A percentile compares a stretch with the other conserved stretches of the same genome.
These are phyloP conservation scores for Ormosia emarginata DNA, from an alignment of 306 rosid genomes.

Conservation along the genomic window DNA sequence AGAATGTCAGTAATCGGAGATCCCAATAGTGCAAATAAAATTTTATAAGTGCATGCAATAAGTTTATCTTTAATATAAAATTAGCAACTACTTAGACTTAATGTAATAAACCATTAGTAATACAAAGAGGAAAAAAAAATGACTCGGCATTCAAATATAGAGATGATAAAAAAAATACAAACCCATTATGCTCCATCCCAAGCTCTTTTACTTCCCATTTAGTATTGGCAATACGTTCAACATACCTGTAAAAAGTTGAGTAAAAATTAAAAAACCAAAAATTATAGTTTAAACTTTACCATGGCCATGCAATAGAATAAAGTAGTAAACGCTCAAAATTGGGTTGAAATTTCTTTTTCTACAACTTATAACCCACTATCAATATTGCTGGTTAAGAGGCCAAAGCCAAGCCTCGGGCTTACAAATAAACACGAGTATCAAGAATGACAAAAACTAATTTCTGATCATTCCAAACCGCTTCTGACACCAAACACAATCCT, in stretches of 20 bases:
- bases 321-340: background rate
- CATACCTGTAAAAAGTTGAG: conserved; percentile 58
- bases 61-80: background rate
- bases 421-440: background rate
- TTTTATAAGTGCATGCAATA: background rate
- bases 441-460: background rate
- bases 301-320: background rate
- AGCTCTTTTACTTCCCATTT: conserved; percentile 98
- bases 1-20: background rate
- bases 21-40: background rate
- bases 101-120: background rate
- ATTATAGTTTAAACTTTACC: background rate
- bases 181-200: conserved; percentile 98
- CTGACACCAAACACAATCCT: background rate
- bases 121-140: conserved; percentile 8
- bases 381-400: background rate
- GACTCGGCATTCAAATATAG: conserved; percentile 1
- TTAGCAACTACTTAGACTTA: conserved; percentile 1
- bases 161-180: conserved; percentile 35
- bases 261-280: conserved; percentile 9
- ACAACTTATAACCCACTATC: conserved; percentile 5
- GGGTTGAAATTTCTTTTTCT: background rate
- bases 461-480: background rate
- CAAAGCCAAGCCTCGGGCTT: background rate
- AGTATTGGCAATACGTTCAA: conserved; percentile 84